Base-by-base conservation (phyloP, 2,329 filamentous ascomycete genomes). In the Ascosphaera apis region DNA sequence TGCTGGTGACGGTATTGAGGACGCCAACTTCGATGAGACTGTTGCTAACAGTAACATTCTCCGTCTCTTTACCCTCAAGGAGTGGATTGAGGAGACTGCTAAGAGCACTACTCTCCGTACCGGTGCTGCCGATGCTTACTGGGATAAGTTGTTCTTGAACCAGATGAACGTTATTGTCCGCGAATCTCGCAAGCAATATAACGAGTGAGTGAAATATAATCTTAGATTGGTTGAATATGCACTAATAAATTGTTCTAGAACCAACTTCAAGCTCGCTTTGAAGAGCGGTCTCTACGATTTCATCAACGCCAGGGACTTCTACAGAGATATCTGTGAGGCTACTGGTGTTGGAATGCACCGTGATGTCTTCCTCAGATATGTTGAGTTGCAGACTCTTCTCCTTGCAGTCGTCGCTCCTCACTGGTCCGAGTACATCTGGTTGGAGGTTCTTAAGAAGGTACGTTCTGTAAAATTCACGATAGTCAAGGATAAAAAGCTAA, bases 21-120 rank as follows among this genome's bases (percentile, higher is more conserved):
- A 98, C 55, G 84, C 86, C 47, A 98, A 98, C 63, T 91, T 98
- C 44, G 88, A 93, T 50, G 88, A 98, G 61, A 72, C 77, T 37
- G 83, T 93, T 28, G 88, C 88, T 30, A 88, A 95, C 57, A 80
- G 76, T 53, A 84, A 75, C 50, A 91, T 93, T 48, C 65, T 95
- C 42, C 75, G 83, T 48, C 68, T 95, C 36, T 84, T 72, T 49
- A 76, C 70, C 50, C 64, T 91, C 36, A 74, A 81, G 51, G 80
- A 91, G 54, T 95, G 86, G 86, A 84, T 80, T 42, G 82, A 95
- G 57, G 81, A 92, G 50, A 69, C 80, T 48, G 60, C 77, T 38
- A 70, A 73, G 45, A 76, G 86, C 39, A 63, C 78, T 48, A 66
- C 69, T 39, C 73, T 92, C 49, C 75, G 86, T 35, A 72, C 71